These are phyloP conservation scores for Cucumis sativus DNA, from an alignment of 306 rosid species.

Conservation along the genomic window DNA sequence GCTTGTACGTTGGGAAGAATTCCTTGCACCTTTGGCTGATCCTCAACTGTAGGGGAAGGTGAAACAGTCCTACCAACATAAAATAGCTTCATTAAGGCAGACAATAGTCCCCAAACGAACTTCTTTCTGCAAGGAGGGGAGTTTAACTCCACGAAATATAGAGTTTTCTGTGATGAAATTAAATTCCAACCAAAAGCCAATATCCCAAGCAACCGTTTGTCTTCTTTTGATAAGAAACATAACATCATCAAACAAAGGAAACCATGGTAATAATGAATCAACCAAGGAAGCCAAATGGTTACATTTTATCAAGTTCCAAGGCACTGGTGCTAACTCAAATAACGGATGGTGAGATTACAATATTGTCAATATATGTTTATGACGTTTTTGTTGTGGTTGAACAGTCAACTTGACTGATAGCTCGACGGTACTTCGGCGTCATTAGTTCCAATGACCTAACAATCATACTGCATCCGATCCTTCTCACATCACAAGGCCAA, in stretches of 20 bases:
- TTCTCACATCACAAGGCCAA: background rate
- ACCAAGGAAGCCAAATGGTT: background rate
- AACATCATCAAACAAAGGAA: background rate
- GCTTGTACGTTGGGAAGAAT: conserved; percentile 14
- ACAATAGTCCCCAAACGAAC: background rate
- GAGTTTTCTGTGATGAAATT: background rate
- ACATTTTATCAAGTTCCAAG: background rate
- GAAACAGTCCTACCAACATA: conserved; percentile 30
- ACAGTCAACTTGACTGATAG: background rate
- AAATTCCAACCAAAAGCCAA: background rate
- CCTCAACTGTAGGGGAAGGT: conserved; percentile 20
- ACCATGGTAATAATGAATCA: background rate
- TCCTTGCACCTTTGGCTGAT: conserved; percentile 14
- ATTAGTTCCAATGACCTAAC: background rate
- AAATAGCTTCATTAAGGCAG: conserved; percentile 1
- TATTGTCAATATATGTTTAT: background rate
- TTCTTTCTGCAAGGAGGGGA: background rate
- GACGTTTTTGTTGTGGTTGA: background rate
- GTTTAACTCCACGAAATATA: background rate
- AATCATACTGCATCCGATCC: background rate
- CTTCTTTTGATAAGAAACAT: background rate
- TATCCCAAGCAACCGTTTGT: background rate
- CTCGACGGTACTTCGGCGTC: background rate
- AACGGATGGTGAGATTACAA: background rate
- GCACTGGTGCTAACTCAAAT: background rate